phyloP scores from a whole-genome alignment of 257 asterid species.

The Lycium ferocissimum region DNA sequence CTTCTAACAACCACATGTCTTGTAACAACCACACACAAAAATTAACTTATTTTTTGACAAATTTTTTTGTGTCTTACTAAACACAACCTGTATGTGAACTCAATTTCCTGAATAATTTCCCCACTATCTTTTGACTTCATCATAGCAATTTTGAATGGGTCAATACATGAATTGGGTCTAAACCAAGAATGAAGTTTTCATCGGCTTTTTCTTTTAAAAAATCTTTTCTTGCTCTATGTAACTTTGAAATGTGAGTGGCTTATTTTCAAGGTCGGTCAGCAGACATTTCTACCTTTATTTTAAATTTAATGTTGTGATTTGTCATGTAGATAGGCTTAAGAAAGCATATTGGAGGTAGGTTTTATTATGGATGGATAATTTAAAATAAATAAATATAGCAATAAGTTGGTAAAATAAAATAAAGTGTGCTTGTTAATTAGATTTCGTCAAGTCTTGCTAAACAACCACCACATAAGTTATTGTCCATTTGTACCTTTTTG shows the following conservation, averaged over 20 bases:
- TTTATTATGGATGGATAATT: constrained; percentile 1
- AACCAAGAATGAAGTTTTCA: not conserved
- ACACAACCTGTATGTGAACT: not conserved
- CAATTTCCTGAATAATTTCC: not conserved
- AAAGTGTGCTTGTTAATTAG: not conserved
- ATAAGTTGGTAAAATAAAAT: constrained; percentile 11
- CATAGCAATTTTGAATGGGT: not conserved
- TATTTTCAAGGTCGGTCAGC: not conserved
- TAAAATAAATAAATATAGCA: not conserved
- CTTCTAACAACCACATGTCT: not conserved
- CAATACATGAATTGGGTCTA: constrained; percentile 4
- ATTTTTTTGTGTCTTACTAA: not conserved
- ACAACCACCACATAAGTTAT: not conserved
- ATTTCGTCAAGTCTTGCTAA: not conserved
- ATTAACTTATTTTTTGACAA: not conserved
- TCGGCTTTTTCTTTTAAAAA: not conserved
- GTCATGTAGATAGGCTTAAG: not conserved
- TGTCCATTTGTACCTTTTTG: not conserved
- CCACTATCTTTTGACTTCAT: not conserved
- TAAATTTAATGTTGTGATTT: not conserved
- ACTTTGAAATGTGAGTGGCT: not conserved
- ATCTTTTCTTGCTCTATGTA: not conserved
- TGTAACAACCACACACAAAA: not conserved
- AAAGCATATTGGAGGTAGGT: constrained; percentile 1
- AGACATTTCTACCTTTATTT: not conserved